Evolutionary conservation across 345 rosid species (phyloP).

Genomic region (Linum usitatissimum): DNA sequence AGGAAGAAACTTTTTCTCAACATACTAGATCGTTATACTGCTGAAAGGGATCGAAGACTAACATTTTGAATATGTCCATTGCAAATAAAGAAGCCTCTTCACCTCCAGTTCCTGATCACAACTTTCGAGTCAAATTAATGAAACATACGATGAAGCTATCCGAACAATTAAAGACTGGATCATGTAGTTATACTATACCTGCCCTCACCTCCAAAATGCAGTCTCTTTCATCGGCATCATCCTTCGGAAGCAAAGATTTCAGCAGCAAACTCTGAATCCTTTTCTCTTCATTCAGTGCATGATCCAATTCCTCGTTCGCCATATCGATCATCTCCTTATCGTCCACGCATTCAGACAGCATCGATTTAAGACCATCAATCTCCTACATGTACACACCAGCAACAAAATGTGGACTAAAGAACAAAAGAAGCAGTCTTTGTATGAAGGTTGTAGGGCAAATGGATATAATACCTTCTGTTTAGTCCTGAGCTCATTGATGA

Average conservation of each 20-base stretch:
- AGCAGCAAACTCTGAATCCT: conserved; percentile 62
- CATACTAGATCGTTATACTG: background rate
- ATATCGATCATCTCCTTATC: conserved; percentile 76
- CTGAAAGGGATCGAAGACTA: conserved; percentile 20
- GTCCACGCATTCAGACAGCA: conserved; percentile 50
- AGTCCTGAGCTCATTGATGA: conserved; percentile 51
- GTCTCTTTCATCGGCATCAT: conserved; percentile 95
- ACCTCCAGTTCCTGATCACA: conserved; percentile 67
- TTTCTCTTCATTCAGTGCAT: conserved; percentile 53
- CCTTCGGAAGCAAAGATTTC: conserved; percentile 80
- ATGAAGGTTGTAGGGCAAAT: too few relatives aligned
- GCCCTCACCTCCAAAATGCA: conserved; percentile 98
- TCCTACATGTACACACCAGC: conserved; percentile 34
- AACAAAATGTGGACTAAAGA: background rate
- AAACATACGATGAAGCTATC: background rate
- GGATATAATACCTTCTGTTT: conserved; percentile 51
- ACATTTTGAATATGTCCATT: conserved; percentile 85
- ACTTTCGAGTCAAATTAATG: conserved; percentile 10
- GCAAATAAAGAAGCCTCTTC: conserved; percentile 98
- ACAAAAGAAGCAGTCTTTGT: too few relatives aligned
- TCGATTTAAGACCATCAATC: conserved; percentile 54
- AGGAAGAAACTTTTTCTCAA: conserved; percentile 2
- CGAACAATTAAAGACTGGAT: background rate
- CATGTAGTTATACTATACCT: conserved; percentile 32
- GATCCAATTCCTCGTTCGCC: conserved; percentile 56